Percentiles rank a stretch among this genome's conserved stretches.
Evolutionary conservation across 305 asterid genomes (phyloP).

Genomic region (Fraxinus nigra): DNA sequence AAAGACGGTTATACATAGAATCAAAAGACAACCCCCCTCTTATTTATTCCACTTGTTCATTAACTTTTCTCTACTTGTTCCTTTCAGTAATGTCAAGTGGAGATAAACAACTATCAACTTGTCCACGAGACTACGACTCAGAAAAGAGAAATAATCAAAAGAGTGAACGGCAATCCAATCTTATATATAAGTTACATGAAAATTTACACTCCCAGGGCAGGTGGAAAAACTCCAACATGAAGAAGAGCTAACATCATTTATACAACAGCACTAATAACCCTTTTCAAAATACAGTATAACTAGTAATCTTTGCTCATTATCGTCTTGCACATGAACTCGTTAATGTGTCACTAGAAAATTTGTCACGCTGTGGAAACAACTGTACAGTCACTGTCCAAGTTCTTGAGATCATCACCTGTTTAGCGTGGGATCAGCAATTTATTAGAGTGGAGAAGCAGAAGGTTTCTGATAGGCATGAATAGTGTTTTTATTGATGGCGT

Average conservation of each 20-base stretch:
- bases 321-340: neutral
- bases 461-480: slow-evolving; percentile 52
- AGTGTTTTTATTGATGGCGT: slow-evolving; percentile 23
- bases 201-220: neutral
- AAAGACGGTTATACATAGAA: neutral
- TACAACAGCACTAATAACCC: neutral
- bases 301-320: neutral
- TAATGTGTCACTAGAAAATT: neutral
- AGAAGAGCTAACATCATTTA: neutral
- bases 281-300: neutral
- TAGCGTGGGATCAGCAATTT: neutral
- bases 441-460: slow-evolving; percentile 36
- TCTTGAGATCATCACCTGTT: neutral
- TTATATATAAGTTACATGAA: neutral
- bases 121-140: neutral
- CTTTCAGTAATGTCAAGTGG: neutral
- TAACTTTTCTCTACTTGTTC: neutral
- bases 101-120: neutral
- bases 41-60: neutral
- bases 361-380: neutral
- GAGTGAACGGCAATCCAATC: neutral
- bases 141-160: neutral
- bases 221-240: too few species aligned
- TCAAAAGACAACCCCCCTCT: neutral
- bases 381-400: neutral